Evolutionary conservation across 805 yeast genomes (phyloP).

Genomic region (Kodamaea fukazawae): DNA sequence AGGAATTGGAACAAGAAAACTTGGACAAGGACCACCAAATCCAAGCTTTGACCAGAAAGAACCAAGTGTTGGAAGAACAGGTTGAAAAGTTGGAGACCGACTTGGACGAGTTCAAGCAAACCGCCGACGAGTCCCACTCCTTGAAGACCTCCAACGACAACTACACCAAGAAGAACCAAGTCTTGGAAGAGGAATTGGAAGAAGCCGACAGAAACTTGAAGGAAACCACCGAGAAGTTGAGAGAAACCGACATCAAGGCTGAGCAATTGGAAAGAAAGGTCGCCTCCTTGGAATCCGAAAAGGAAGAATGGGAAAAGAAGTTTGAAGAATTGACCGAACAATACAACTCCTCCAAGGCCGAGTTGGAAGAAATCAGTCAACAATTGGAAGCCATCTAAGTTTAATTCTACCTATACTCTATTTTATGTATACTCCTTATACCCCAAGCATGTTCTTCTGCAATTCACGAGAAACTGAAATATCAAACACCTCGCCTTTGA

Average conservation of each 20-base stretch:
- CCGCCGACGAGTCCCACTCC: constrained; percentile 87
- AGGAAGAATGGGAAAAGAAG: constrained; percentile 86
- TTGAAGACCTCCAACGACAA: constrained; percentile 88
- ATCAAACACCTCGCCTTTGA: too few species aligned
- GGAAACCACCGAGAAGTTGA: constrained; percentile 89
- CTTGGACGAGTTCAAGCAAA: constrained; percentile 72
- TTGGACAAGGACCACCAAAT: constrained; percentile 93
- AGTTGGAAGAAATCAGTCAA: constrained; percentile 93
- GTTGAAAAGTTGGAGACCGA: constrained; percentile 76
- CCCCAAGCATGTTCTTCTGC: too few species aligned
- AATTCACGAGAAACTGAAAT: too few species aligned
- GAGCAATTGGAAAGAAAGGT: constrained; percentile 96
- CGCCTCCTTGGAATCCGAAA: constrained; percentile 86
- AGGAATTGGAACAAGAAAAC: constrained; percentile 88
- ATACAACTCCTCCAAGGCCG: constrained; percentile 82
- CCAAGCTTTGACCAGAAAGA: constrained; percentile 87
- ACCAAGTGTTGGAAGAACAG: constrained; percentile 79
- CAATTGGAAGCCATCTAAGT: constrained; percentile 77
- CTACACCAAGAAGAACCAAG: constrained; percentile 83
- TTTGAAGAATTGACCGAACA: constrained; percentile 83
- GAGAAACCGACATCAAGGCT: constrained; percentile 93
- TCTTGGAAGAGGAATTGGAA: constrained; percentile 89
- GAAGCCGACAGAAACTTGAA: constrained; percentile 85
- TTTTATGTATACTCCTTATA: neutral
- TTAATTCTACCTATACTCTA: neutral